A percentile compares a stretch with the other conserved stretches of the same genome.
Conservation (phyloP, 1,284 basidiomycete species). For the Stygiomarasmius scandens region DNA sequence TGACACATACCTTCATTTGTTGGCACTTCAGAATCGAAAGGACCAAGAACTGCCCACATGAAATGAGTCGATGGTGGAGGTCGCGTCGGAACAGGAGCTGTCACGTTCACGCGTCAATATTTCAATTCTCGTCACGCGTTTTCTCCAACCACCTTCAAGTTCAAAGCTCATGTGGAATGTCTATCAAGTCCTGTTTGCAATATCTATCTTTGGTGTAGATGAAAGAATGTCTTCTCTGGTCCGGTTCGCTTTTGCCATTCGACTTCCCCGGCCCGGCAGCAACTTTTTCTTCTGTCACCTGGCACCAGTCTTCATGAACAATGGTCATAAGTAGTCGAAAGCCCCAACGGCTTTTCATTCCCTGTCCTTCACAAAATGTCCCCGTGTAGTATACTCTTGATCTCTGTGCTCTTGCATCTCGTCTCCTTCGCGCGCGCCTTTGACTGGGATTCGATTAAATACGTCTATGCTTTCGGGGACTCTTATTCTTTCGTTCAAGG, state of each 20-base stretch:
- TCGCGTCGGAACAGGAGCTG: not conserved
- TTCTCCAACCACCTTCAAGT: no score
- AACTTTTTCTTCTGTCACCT: not conserved
- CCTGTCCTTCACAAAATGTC: not conserved
- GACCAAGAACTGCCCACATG: slow-evolving; percentile 58
- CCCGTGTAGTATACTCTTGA: not conserved
- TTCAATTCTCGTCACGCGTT: not conserved
- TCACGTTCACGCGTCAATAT: not conserved
- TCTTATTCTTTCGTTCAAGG: slow-evolving; percentile 61
- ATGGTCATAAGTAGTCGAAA: not conserved
- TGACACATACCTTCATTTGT: slow-evolving; percentile 23
- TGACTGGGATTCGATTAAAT: slow-evolving; percentile 42
- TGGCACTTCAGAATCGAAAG: slow-evolving; percentile 48
- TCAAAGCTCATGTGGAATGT: no score
- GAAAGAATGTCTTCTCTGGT: no score
- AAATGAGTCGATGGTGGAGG: not conserved
- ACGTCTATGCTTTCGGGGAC: slow-evolving; percentile 55
- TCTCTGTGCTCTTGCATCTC: not conserved
- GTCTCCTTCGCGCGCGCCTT: slow-evolving; percentile 22
- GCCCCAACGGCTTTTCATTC: not conserved
- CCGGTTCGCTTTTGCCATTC: no score
- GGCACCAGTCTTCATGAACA: not conserved
- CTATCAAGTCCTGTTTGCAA: no score
- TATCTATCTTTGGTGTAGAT: no score
- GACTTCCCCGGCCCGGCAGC: not conserved